A percentile compares a stretch with the other conserved stretches of the same genome.
Evolutionary conservation across 768 basidiomycete species (phyloP).

Genomic region (Crassisporium funariophilum): DNA sequence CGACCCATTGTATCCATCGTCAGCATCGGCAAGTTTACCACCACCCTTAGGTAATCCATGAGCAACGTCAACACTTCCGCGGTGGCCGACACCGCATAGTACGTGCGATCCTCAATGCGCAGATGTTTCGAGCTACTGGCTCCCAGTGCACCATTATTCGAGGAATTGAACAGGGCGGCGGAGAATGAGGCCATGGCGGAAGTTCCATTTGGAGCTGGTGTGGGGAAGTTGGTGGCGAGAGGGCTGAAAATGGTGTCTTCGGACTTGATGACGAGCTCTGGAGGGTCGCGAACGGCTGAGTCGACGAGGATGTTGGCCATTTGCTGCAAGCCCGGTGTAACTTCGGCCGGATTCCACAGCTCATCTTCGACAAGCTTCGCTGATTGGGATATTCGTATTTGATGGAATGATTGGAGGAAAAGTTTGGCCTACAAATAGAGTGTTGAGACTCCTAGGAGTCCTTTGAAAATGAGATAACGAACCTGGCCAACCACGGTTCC

Average conservation of each 20-base stretch:
- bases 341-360: constrained; percentile 85
- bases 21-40: constrained; percentile 85
- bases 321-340: constrained; percentile 65
- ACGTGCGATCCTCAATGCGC: constrained; percentile 80
- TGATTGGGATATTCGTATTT: constrained; percentile 71
- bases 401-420: constrained; percentile 88
- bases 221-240: constrained; percentile 15
- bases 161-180: constrained; percentile 9
- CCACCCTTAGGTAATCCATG: constrained; percentile 83
- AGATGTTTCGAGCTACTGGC: constrained; percentile 55
- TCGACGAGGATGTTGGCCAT: constrained; percentile 75
- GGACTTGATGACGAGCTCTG: constrained; percentile 54
- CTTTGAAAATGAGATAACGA: constrained; percentile 13
- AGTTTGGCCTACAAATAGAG: constrained; percentile 65
- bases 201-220: constrained; percentile 10
- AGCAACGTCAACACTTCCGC: constrained; percentile 71
- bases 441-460: constrained; percentile 6
- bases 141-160: not conserved
- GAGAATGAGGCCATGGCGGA: constrained; percentile 11
- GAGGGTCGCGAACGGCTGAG: constrained; percentile 80
- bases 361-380: constrained; percentile 96
- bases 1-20: constrained; percentile 96
- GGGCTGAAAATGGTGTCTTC: constrained; percentile 31
- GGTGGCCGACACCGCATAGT: constrained; percentile 87
- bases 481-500: constrained; percentile 87